A percentile compares a stretch with the other conserved stretches of the same genome.
These are phyloP conservation scores for Ilyonectria destructans DNA, from an alignment of 2,329 filamentous ascomycete species.

Conservation along the genomic window DNA sequence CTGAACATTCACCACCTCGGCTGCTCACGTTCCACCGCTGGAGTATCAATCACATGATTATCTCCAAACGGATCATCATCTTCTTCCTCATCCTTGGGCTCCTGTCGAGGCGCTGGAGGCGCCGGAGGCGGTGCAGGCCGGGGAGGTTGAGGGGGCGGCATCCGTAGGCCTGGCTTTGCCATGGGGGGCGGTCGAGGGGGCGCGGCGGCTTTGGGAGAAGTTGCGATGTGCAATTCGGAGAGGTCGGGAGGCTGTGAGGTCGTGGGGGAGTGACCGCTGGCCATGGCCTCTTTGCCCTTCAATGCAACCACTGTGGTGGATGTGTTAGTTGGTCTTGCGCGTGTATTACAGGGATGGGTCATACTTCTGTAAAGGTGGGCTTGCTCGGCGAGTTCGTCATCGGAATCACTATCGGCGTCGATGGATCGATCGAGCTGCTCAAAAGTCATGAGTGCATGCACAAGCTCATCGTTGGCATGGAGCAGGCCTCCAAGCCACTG, in stretches of 20 bases:
- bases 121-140: constrained; percentile 28
- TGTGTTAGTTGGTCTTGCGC: constrained; percentile 11
- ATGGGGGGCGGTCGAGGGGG: constrained; percentile 59
- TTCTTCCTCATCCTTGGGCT: constrained; percentile 73
- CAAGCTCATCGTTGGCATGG: constrained; percentile 96
- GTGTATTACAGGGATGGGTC: constrained; percentile 41
- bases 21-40: constrained; percentile 50
- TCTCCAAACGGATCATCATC: constrained; percentile 93
- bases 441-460: constrained; percentile 92
- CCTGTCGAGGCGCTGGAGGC: constrained; percentile 3
- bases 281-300: constrained; percentile 65
- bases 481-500: constrained; percentile 93
- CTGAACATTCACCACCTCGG: constrained; percentile 49
- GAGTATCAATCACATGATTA: constrained; percentile 75
- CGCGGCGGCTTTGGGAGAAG: constrained; percentile 60
- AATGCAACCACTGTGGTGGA: constrained; percentile 66
- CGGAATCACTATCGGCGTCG: constrained; percentile 81
- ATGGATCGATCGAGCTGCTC: constrained; percentile 93
- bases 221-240: constrained; percentile 61
- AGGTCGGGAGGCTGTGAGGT: constrained; percentile 61
- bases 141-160: constrained; percentile 41
- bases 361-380: constrained; percentile 76
- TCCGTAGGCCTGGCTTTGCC: constrained; percentile 41
- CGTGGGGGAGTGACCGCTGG: constrained; percentile 59
- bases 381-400: constrained; percentile 78